Evolutionary conservation across 2,329 filamentous ascomycete genomes (phyloP), one percentile per base, ranked within the genome.

Genomic region (Phoma sp.): DNA sequence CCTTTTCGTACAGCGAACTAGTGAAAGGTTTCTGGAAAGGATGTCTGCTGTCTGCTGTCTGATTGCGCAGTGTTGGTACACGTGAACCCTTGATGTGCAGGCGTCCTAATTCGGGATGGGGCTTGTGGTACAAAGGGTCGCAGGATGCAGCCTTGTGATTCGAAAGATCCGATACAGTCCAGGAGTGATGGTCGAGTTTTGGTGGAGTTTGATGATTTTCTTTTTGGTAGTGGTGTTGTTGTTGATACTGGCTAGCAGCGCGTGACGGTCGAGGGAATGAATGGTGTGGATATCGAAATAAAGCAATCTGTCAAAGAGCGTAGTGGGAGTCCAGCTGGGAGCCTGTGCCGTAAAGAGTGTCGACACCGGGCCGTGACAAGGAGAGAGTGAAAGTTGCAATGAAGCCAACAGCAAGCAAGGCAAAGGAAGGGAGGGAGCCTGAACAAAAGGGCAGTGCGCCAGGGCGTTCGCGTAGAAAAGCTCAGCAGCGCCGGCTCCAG

Each of bases 291-390:
- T 31, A 31, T 46, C 43, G 38, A 58, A 67, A 66, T 56, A 63
- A 65, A 62, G 51, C 57, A 55, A 64, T 71, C 69, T 74, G 60
- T 72, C 68, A 76, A 76, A 74, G 74, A 75, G 68, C 57, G 69
- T 69, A 62, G 58, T 58, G 43, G 52, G 60, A 64, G 51, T 60
- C 68, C 63, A 69, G 70, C 68, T 65, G 67, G 38, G 40, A 54
- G 31, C 41, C 31, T 50, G 52, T 69, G 70, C 70, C 68, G 70
- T 74, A 75, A 76, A 63, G 74, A 77, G 73, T 71, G 73, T 57
- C 54, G 72, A 76, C 72, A 71, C 69, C 66, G 61, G 69, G 69
- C 61, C 64, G 67, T 58, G 62, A 67, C 59, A 68, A 64, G 58
- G 65, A 66, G 65, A 50, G 66, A 61, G 55, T 61, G 58, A 57